These are phyloP conservation scores for Backusella australiensis DNA, from an alignment of 192 early-diverging fungal species.

Conservation along the genomic window DNA sequence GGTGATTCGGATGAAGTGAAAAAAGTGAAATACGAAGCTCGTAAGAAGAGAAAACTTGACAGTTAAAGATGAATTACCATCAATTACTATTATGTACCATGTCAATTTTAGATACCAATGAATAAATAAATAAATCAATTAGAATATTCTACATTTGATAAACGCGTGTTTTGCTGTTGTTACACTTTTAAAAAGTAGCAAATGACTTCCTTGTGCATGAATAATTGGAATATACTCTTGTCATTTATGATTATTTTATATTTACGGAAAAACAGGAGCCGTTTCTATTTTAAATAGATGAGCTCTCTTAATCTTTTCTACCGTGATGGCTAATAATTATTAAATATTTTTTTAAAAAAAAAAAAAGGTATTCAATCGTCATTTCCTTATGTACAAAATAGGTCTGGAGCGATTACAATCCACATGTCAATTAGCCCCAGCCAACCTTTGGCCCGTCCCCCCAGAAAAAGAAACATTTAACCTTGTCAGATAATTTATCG, in stretches of 20 bases:
- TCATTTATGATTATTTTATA: neutral
- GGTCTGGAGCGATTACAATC: neutral
- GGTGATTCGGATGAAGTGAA: slow-evolving; percentile 38
- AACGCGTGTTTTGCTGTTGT: neutral
- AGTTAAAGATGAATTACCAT: neutral
- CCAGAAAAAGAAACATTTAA: neutral
- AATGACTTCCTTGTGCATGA: neutral
- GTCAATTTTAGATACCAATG: neutral
- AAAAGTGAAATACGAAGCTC: slow-evolving; percentile 34
- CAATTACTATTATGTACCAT: neutral
- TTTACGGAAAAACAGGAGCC: neutral
- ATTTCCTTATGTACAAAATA: neutral
- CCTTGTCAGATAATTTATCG: neutral
- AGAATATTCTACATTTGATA: neutral
- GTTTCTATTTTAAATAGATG: neutral
- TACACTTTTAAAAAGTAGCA: neutral
- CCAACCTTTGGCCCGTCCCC: neutral
- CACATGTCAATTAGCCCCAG: neutral
- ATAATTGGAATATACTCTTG: neutral
- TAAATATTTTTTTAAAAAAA: too few relatives aligned
- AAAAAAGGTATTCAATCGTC: neutral
- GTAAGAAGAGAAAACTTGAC: slow-evolving; percentile 15
- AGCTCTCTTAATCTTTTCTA: neutral
- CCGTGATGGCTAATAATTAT: neutral
- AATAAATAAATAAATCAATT: neutral